phyloP scores from a whole-genome alignment of 208 protist genomes.

The Trypanosoma melophagium region DNA sequence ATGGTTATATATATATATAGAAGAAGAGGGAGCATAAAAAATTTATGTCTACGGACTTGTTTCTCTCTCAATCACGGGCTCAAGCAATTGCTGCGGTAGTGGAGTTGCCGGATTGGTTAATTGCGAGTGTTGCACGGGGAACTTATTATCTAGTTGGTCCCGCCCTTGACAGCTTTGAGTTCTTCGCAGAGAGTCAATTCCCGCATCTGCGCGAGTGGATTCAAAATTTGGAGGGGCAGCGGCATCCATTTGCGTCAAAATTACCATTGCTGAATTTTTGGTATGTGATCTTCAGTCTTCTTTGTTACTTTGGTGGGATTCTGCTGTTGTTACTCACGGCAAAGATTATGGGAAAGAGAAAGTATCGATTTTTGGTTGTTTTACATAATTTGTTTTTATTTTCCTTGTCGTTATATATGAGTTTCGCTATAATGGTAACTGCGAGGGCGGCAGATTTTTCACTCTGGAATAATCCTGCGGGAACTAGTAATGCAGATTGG shows the following conservation, averaged over 20 bases:
- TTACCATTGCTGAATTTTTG: conserved; percentile 61
- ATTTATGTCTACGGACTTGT: too few relatives aligned
- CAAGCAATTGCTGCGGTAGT: conserved; percentile 40
- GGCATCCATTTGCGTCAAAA: conserved; percentile 52
- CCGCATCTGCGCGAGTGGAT: conserved; percentile 25
- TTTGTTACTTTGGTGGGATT: conserved; percentile 50
- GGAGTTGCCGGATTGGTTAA: conserved; percentile 58
- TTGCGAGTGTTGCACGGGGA: conserved; percentile 26
- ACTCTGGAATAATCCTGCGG: conserved; percentile 68
- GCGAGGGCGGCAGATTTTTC: conserved; percentile 61
- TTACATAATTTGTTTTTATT: conserved; percentile 70
- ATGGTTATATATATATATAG: conserved; percentile 11
- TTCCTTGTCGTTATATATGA: conserved; percentile 74
- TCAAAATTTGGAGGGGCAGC: conserved; percentile 23
- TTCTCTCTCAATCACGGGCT: conserved; percentile 42
- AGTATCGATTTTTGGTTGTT: conserved; percentile 45
- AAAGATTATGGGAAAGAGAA: conserved; percentile 52
- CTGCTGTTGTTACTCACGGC: conserved; percentile 31
- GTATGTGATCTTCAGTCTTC: conserved; percentile 39
- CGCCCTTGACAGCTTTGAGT: conserved; percentile 33
- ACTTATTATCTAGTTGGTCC: conserved; percentile 37
- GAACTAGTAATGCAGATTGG: conserved; percentile 42
- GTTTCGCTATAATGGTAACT: conserved; percentile 55
- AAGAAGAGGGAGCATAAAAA: too few relatives aligned
- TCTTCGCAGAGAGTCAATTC: conserved; percentile 26